Percentiles rank a stretch among this genome's conserved stretches.
phyloP scores from a whole-genome alignment of 2,329 filamentous ascomycete genomes.

The Fusarium albidum region DNA sequence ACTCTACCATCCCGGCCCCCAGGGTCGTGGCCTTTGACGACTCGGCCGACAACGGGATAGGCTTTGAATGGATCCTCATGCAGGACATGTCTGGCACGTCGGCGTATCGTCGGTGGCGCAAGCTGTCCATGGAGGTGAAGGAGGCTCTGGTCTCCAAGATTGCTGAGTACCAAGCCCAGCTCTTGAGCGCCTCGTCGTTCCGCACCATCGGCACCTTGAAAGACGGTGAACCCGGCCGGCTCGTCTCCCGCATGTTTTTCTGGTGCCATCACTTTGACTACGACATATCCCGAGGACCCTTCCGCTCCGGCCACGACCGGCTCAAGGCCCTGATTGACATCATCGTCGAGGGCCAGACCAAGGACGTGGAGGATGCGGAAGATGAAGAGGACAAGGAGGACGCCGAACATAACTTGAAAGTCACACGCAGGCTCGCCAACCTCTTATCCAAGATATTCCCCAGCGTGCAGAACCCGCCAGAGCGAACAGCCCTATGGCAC shows the following conservation, averaged over 20 bases:
- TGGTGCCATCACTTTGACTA: conserved; percentile 42
- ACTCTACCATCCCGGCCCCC: conserved; percentile 46
- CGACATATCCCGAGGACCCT: conserved; percentile 47
- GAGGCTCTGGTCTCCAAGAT: conserved; percentile 14
- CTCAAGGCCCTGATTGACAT: conserved; percentile 44
- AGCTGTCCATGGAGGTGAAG: conserved; percentile 45
- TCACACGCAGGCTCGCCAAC: conserved; percentile 40
- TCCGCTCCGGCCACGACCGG: conserved; percentile 50
- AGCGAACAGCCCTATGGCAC: conserved; percentile 46
- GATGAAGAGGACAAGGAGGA: conserved; percentile 44
- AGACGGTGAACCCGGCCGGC: conserved; percentile 14
- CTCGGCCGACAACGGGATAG: conserved; percentile 44
- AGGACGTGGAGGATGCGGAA: conserved; percentile 28
- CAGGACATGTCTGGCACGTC: conserved; percentile 39
- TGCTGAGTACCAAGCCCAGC: conserved; percentile 6
- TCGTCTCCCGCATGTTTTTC: conserved; percentile 48
- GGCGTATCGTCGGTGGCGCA: conserved; percentile 34
- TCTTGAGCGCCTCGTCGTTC: not conserved
- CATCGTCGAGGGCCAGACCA: conserved; percentile 40
- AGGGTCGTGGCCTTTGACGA: conserved; percentile 45
- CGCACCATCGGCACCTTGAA: conserved; percentile 36
- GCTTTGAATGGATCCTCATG: conserved; percentile 53
- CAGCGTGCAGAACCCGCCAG: conserved; percentile 27
- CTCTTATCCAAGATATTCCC: conserved; percentile 46
- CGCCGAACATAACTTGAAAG: conserved; percentile 35